These are phyloP conservation scores for Eucalyptus regnans DNA, from an alignment of 345 rosid species.

Conservation along the genomic window DNA sequence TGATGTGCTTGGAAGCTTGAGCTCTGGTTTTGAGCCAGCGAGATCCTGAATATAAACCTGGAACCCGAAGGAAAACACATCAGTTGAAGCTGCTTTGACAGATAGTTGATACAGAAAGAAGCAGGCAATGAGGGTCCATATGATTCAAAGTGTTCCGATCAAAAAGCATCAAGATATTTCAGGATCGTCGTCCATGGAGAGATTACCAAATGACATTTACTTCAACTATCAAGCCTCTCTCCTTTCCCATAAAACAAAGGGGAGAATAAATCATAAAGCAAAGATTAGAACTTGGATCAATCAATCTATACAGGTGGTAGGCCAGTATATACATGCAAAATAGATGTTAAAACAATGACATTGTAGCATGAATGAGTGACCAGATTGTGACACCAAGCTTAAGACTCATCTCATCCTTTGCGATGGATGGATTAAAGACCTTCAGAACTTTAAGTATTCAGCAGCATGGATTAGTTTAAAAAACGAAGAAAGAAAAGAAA, in stretches of 20 bases:
- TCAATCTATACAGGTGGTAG: neutral
- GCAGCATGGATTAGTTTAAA: neutral
- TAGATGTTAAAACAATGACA: neutral
- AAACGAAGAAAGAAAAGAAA: neutral
- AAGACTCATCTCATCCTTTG: neutral
- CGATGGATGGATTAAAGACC: neutral
- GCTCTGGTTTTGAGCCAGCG: conserved; percentile 52
- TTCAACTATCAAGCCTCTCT: neutral
- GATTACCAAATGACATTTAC: neutral
- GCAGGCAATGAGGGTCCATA: neutral
- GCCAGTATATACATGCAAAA: neutral
- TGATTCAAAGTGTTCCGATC: neutral
- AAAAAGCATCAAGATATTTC: neutral
- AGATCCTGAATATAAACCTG: conserved; percentile 87
- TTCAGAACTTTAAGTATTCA: neutral
- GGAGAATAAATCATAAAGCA: neutral
- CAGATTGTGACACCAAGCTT: neutral
- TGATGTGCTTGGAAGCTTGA: conserved; percentile 52
- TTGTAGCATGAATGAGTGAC: neutral
- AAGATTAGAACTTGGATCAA: neutral
- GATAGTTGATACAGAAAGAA: neutral
- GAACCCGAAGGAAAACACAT: neutral
- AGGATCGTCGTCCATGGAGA: neutral
- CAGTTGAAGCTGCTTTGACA: neutral
- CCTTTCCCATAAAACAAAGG: neutral